Conservation (phyloP, 768 basidiomycete species). For the Mycena galericulata region DNA sequence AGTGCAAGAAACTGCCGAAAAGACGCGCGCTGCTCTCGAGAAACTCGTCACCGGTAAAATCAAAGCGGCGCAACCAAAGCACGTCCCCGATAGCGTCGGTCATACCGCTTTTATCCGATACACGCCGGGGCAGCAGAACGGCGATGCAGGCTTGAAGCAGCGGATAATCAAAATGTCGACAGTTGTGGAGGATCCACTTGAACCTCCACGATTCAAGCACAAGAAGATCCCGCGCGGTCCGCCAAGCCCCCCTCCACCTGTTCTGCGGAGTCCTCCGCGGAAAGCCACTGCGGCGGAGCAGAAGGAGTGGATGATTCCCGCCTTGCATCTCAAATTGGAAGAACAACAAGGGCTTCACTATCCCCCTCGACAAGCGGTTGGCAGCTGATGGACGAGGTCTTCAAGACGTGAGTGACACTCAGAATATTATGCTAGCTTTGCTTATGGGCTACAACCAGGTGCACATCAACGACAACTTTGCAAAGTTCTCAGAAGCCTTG, state of each 20-base stretch:
- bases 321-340: slow-evolving; percentile 99
- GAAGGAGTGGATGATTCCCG: slow-evolving; percentile 99
- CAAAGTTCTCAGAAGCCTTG: slow-evolving; percentile 96
- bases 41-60: slow-evolving; percentile 96
- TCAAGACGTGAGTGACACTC: slow-evolving; percentile 81
- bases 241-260: slow-evolving; percentile 95
- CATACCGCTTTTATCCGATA: slow-evolving; percentile 95
- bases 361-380: slow-evolving; percentile 96
- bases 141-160: slow-evolving; percentile 80
- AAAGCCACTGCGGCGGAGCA: slow-evolving; percentile 97
- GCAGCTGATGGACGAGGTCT: slow-evolving; percentile 98
- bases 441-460: slow-evolving; percentile 64
- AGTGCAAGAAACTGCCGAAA: slow-evolving; percentile 90
- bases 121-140: slow-evolving; percentile 92
- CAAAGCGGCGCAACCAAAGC: slow-evolving; percentile 98
- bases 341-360: slow-evolving; percentile 99
- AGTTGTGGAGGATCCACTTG: slow-evolving; percentile 96
- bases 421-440: not conserved
- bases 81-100: slow-evolving; percentile 86
- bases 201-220: slow-evolving; percentile 97
- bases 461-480: slow-evolving; percentile 99
- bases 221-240: slow-evolving; percentile 99
- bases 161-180: slow-evolving; percentile 99
- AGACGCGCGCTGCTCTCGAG: slow-evolving; percentile 91
- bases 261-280: slow-evolving; percentile 93